These are phyloP conservation scores for Phenoliferia sp. DNA, from an alignment of 1,284 basidiomycete species.

Conservation along the genomic window DNA sequence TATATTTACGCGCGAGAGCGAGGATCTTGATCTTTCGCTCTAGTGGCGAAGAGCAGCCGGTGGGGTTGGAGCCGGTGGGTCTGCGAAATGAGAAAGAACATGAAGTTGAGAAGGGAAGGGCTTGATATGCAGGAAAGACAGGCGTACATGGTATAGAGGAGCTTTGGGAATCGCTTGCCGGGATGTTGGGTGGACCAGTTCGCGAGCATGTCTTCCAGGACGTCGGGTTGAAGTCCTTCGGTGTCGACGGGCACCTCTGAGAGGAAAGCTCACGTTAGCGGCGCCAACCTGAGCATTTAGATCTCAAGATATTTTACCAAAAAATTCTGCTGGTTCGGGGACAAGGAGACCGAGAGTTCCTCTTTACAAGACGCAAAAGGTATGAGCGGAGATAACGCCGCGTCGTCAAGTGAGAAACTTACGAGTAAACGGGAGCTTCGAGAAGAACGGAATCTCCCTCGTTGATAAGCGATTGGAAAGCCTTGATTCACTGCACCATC, in stretches of 20 bases:
- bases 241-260: constrained; percentile 77
- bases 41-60: constrained; percentile 67
- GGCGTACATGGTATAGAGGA: constrained; percentile 68
- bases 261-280: no score
- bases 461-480: constrained; percentile 60
- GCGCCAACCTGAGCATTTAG: background rate
- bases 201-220: constrained; percentile 63
- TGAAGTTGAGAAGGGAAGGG: background rate
- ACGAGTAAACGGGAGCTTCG: constrained; percentile 78
- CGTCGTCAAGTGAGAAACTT: background rate
- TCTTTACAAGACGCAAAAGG: constrained; percentile 30
- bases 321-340: constrained; percentile 54
- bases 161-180: constrained; percentile 67
- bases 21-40: constrained; percentile 75
- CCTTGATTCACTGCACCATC: constrained; percentile 37
- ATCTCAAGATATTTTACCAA: constrained; percentile 49
- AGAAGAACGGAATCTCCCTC: constrained; percentile 76
- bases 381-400: background rate
- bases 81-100: background rate
- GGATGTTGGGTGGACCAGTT: constrained; percentile 58
- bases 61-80: constrained; percentile 59
- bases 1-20: constrained; percentile 64
- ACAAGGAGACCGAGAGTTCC: constrained; percentile 46
- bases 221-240: constrained; percentile 62
- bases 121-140: background rate